A percentile compares a stretch with the other conserved stretches of the same genome.
These are phyloP conservation scores for Speleostelium caveatum DNA, from an alignment of 78 protist genomes.

Conservation along the genomic window DNA sequence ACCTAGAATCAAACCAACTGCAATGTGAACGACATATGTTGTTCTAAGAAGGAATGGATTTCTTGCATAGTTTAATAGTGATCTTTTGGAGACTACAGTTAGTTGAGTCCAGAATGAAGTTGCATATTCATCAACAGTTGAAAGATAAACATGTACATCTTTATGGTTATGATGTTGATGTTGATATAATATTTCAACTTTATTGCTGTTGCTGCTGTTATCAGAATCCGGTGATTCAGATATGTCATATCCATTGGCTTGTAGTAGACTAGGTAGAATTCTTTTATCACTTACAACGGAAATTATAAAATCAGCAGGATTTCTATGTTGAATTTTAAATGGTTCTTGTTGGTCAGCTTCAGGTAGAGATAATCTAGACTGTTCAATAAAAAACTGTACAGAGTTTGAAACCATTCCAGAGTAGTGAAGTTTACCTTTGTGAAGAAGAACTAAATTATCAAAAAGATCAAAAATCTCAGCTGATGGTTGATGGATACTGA, in stretches of 20 bases:
- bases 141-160: not conserved
- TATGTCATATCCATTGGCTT: not conserved
- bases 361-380: slow-evolving; percentile 32
- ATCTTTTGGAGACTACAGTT: slow-evolving; percentile 73
- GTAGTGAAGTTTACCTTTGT: slow-evolving; percentile 73
- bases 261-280: not conserved
- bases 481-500: slow-evolving; percentile 93
- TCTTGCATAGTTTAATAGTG: slow-evolving; percentile 74
- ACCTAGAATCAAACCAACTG: slow-evolving; percentile 84
- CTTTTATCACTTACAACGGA: slow-evolving; percentile 40
- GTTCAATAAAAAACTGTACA: slow-evolving; percentile 33
- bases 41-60: slow-evolving; percentile 83
- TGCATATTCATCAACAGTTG: slow-evolving; percentile 62
- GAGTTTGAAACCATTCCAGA: slow-evolving; percentile 46
- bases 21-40: slow-evolving; percentile 40
- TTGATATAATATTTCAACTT: not conserved
- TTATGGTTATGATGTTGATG: slow-evolving; percentile 6
- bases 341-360: slow-evolving; percentile 10
- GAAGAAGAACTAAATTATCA: slow-evolving; percentile 82
- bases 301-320: slow-evolving; percentile 87
- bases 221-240: not conserved
- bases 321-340: slow-evolving; percentile 22
- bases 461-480: slow-evolving; percentile 84
- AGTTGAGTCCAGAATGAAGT: slow-evolving; percentile 81
- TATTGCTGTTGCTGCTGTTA: not conserved